phyloP scores from a whole-genome alignment of 2,329 filamentous ascomycete species.

The Chrysosphaeria jannelii region DNA sequence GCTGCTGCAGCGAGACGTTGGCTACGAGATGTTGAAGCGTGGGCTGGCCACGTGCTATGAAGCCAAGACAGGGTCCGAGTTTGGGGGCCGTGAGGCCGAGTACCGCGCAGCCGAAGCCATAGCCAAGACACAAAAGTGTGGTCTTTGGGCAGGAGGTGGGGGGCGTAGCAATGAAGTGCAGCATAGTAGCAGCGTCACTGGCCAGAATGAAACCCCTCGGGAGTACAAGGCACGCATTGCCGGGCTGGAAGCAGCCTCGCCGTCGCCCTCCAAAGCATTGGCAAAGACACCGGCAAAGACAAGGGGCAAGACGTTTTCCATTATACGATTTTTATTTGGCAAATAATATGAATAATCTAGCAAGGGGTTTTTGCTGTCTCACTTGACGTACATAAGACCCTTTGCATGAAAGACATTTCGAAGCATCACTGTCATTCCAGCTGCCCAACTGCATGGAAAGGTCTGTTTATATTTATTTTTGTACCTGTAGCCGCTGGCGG shows the following conservation, averaged over 20 bases:
- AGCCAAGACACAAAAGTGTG: constrained; percentile 32
- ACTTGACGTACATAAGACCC: no score
- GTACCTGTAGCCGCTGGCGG: no score
- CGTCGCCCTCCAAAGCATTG: not conserved
- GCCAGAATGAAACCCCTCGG: constrained; percentile 42
- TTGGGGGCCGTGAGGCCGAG: constrained; percentile 35
- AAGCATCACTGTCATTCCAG: no score
- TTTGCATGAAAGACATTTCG: no score
- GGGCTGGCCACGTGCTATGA: constrained; percentile 84
- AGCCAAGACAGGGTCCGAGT: constrained; percentile 69
- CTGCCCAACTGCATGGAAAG: no score
- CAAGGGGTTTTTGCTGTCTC: no score
- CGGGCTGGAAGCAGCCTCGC: constrained; percentile 6
- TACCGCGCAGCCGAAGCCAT: constrained; percentile 36
- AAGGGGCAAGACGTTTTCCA: not conserved
- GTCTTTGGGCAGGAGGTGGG: constrained; percentile 44
- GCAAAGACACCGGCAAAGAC: not conserved
- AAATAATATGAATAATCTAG: no score
- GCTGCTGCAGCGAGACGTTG: constrained; percentile 48
- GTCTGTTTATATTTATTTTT: no score
- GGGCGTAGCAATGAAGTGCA: constrained; percentile 15
- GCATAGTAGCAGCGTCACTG: constrained; percentile 10
- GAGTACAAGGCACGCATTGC: constrained; percentile 43
- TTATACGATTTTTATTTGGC: no score
- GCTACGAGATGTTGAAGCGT: constrained; percentile 59